Base-by-base conservation (phyloP, 73 alveolate species). In the Breviolum minutum region DNA sequence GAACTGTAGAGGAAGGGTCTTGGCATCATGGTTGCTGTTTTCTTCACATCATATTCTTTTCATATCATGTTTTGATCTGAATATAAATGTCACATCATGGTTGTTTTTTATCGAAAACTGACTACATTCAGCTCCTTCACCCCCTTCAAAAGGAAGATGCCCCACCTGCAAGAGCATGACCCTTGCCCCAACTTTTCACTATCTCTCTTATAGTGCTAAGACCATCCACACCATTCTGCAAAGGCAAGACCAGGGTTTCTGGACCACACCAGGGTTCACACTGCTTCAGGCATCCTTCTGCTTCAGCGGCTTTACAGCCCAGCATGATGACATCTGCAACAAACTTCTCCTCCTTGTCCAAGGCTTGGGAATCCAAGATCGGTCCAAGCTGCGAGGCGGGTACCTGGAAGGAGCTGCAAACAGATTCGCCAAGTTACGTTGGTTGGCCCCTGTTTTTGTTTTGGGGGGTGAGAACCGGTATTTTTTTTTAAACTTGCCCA, bases 81-180 rank as follows among this genome's bases (percentile, higher is more conserved):
- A 40, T 2, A 40, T 40, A 40, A 40, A 40, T 40, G 0, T 40
- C 54, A 40, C 54, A 40, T 40, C 54, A 40, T 40, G 54, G 54
- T 40, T 40, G 54, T 40, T 40, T 40, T 40, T 40, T 40, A 2
- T 40, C 54, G 3, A 40, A 40, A 40, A 40, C 54, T 40, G 54
- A 40, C 54, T 40, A 40, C 54, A 40, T 40, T 40, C 54, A 40
- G 54, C 54, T 40, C 54, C 0, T 40, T 40, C 54, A 40, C 54
- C 54, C 54, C 54, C 3, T 40, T 40, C 3, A 3, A 40, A 40
- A 40, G 54, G 54, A 40, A 40, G 54, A 11, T 54, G 8, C 27
- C 90, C 93, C 20, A 79, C 94, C 94, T 61, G 97, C 97, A 19
- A 91, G 89, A 32, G 97, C 97, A 27, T 91, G 97, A 71, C 97